These are phyloP conservation scores for Yamadazyma jaroonii DNA, from an alignment of 1,139 yeast species.

Conservation along the genomic window DNA sequence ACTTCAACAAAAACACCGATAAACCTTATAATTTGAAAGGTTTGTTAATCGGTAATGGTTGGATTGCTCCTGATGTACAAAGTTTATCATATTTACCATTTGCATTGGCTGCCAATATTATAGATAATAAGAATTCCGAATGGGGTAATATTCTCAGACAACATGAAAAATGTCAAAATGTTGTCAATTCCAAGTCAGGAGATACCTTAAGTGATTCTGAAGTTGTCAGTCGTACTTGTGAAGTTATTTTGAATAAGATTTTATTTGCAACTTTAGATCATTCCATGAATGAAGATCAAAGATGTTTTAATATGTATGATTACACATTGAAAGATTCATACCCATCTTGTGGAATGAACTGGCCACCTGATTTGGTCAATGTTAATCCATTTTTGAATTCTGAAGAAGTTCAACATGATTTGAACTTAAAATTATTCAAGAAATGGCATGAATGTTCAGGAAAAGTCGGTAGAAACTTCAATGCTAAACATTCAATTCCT, in stretches of 20 bases:
- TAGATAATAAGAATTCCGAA: slow-evolving; percentile 37
- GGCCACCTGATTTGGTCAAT: slow-evolving; percentile 76
- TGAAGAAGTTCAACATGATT: slow-evolving; percentile 53
- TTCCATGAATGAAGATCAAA: slow-evolving; percentile 28
- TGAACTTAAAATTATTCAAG: slow-evolving; percentile 47
- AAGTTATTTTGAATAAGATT: slow-evolving; percentile 38
- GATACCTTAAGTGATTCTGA: slow-evolving; percentile 22
- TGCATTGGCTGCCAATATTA: slow-evolving; percentile 56
- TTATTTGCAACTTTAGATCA: slow-evolving; percentile 34
- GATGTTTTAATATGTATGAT: slow-evolving; percentile 84
- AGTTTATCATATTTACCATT: slow-evolving; percentile 80
- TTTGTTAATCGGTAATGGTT: slow-evolving; percentile 88
- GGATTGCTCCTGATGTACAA: slow-evolving; percentile 91
- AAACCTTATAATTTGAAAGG: slow-evolving; percentile 53
- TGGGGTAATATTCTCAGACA: slow-evolving; percentile 41
- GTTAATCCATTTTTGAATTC: slow-evolving; percentile 61
- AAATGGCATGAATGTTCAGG: slow-evolving; percentile 79
- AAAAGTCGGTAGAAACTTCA: slow-evolving; percentile 51
- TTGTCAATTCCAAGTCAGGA: slow-evolving; percentile 20
- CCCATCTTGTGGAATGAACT: slow-evolving; percentile 89
- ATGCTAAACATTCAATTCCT: slow-evolving; percentile 54
- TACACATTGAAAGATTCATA: slow-evolving; percentile 64
- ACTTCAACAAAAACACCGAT: slow-evolving; percentile 36
- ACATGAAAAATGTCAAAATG: slow-evolving; percentile 61
- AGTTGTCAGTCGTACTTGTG: slow-evolving; percentile 45